Conservation (phyloP, 805 yeast species). For the Lachancea quebecensis region DNA sequence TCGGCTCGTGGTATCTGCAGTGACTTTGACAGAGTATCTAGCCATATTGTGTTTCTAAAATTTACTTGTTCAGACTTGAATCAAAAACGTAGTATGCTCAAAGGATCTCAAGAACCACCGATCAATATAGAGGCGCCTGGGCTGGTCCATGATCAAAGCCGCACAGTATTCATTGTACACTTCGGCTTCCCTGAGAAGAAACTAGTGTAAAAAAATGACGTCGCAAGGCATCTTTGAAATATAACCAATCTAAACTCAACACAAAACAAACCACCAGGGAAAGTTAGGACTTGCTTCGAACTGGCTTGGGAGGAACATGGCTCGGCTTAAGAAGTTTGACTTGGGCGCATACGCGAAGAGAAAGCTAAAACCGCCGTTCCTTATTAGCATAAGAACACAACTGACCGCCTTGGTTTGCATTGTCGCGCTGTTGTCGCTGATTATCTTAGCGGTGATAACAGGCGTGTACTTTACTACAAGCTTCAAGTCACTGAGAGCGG, state of each 20-base stretch:
- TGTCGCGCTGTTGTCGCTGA: constrained; percentile 61
- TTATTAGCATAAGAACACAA: constrained; percentile 69
- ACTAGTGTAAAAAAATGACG: no score
- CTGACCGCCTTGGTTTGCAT: constrained; percentile 62
- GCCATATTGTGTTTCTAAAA: no score
- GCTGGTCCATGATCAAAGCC: no score
- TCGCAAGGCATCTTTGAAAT: no score
- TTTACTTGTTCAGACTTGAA: no score
- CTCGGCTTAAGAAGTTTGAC: neutral
- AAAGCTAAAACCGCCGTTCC: constrained; percentile 29
- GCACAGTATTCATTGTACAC: no score
- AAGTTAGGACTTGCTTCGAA: neutral
- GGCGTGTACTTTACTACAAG: constrained; percentile 67
- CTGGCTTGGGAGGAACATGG: neutral
- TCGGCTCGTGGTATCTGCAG: no score
- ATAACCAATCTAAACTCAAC: neutral
- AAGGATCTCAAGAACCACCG: no score
- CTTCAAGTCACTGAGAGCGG: constrained; percentile 55
- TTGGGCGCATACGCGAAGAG: constrained; percentile 1
- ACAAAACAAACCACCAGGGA: neutral
- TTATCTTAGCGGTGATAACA: constrained; percentile 66
- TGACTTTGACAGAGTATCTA: no score
- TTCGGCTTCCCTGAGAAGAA: no score
- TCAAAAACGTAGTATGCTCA: no score
- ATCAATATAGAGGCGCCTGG: no score